Base-by-base conservation (phyloP, 169 alveolate genomes). In the Cryptosporidium muris region DNA sequence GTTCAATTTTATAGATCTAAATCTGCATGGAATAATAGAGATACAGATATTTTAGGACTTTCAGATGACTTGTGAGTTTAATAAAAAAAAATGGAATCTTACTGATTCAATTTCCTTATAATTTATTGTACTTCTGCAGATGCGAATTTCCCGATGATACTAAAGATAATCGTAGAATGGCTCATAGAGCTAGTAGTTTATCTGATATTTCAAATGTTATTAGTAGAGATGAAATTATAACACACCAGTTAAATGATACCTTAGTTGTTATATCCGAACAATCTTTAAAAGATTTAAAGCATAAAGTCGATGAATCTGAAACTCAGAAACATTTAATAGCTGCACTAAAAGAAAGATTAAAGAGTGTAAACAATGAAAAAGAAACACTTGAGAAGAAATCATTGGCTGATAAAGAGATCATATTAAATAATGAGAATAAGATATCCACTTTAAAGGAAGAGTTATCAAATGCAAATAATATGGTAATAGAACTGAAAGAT, bases 301-400 rank as follows among this genome's bases (percentile, higher is more conserved):
- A 45, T n/a, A 74, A 74, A 16, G 74, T 74, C 7, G 85, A 74
- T 58, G 85, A 74, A 14, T 74, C 85, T 6, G 85, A 74, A 43
- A 74, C 85, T 56, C 85, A 74, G 40, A 74, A 74, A 60, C 85
- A 74, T 25, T 74, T 74, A 58, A 74, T 74, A 68, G 54, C 54
- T 25, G 85, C 85, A 16, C 14, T 74, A 47, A 74, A 74, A 16
- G 85, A 74, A 16, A 9, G 85, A 37, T 43, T 74, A 49, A 74
- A 74, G 34, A 68, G 54, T 42, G 45, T 60, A 40, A 56, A 52
- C 6, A 66, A 74, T n/a, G 85, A 74, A 58, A 74, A 74, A 49
- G 85, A 74, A 1, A 4, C 12, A 6, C 45, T 62, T 25, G 2
- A 58, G 2, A 74, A 74, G 14, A 74, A 60, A 43, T 11, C 74